Base-by-base conservation (phyloP, 306 rosid species). In the Lotus japonicus region DNA sequence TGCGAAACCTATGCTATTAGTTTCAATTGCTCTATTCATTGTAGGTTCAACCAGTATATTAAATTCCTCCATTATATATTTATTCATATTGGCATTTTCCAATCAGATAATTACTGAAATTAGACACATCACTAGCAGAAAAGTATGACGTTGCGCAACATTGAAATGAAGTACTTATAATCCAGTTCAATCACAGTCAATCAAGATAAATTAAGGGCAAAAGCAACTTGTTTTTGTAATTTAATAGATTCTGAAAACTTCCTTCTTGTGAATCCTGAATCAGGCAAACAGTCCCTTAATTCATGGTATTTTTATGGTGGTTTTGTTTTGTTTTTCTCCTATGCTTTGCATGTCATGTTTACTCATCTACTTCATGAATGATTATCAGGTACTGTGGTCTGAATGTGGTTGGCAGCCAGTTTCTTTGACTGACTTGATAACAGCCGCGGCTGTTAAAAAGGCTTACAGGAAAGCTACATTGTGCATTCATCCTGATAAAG, bases 401-500 rank as follows among this genome's bases (percentile, higher is more conserved):
- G 92, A 87, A 76, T 86, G 92, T 66, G 97, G 99, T 70, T 94
- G 99, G 99, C 96, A 90, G 74, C 84, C 97, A 42, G 88, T 87
- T 72, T 86, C 97, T 68, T 88, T 90, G 88, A 87, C 97, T 10
- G 99, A 94, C 74, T 73, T 94, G 84, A 87, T 94, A 68, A 78
- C 88, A 41, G 96, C 66, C 6, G 84, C 83, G 18, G 73, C 91
- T 54, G 99, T 94, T 57, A 90, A 85, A 85, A 94, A 87, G 78
- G 83, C 63, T 48, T 94, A 90, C 62, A 88, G 97, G 81, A 94
- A 90, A 81, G 97, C 99, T 43, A 94, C 96, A 44, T 78, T 94
- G 74, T 90, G 97, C 80, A 94, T 88, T 79, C 99, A 94, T 75
- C 99, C 99, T 2, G 99, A 94, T 84, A 94, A 90, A 81, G 99